These are phyloP conservation scores for Penicillium sp. DNA, from an alignment of 2,329 filamentous ascomycete species.

Conservation along the genomic window DNA sequence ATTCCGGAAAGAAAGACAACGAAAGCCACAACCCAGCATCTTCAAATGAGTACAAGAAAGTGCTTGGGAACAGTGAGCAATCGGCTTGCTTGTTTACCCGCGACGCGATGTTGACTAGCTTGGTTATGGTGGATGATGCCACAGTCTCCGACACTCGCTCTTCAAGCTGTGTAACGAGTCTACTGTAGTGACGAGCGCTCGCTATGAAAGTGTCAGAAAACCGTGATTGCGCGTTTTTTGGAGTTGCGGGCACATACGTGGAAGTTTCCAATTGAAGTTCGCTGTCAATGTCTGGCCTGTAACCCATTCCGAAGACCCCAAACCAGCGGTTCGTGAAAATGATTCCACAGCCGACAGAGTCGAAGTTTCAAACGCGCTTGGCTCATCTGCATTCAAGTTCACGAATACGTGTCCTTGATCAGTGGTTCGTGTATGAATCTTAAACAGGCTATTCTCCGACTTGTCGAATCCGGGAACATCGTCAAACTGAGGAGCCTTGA, in stretches of 20 bases:
- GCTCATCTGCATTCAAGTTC: slow-evolving; percentile 25
- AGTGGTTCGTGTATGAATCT: slow-evolving; percentile 31
- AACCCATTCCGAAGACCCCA: slow-evolving; percentile 29
- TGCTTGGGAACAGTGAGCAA: slow-evolving; percentile 27
- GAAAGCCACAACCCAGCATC: slow-evolving; percentile 24
- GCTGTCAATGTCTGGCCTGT: slow-evolving; percentile 32
- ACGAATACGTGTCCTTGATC: slow-evolving; percentile 32
- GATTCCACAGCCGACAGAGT: slow-evolving; percentile 5
- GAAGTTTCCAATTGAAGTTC: slow-evolving; percentile 40
- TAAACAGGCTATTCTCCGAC: slow-evolving; percentile 59
- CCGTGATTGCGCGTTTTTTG: neutral
- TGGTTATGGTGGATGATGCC: slow-evolving; percentile 1
- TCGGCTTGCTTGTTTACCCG: slow-evolving; percentile 3
- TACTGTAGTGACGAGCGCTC: slow-evolving; percentile 5
- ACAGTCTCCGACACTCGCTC: slow-evolving; percentile 2
- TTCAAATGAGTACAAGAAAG: slow-evolving; percentile 27
- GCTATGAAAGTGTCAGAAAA: neutral
- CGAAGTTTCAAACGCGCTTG: slow-evolving; percentile 5
- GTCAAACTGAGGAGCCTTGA: slow-evolving; percentile 65
- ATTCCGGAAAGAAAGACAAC: slow-evolving; percentile 32
- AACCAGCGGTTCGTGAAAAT: slow-evolving; percentile 16
- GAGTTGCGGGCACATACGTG: slow-evolving; percentile 18
- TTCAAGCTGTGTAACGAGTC: slow-evolving; percentile 6
- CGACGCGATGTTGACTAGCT: slow-evolving; percentile 3
- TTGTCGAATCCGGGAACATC: slow-evolving; percentile 61